phyloP scores from a whole-genome alignment of 768 basidiomycete species.

The Auricularia sp. region DNA sequence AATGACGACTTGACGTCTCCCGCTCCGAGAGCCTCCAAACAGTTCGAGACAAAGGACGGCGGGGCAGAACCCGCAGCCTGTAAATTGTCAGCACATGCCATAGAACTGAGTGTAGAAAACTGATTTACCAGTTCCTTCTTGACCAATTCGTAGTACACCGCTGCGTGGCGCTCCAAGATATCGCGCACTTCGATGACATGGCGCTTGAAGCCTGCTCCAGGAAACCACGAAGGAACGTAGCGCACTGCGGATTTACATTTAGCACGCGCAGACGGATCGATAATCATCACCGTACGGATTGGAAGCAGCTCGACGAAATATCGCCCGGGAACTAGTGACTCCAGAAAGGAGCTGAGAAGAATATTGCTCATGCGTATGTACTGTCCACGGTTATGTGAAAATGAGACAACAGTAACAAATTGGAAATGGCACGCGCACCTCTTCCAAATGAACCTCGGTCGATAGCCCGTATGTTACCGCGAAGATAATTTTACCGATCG shows the following conservation, averaged over 20 bases:
- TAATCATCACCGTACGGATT: background rate
- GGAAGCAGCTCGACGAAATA: background rate
- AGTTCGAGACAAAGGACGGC: background rate
- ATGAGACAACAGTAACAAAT: too few species aligned
- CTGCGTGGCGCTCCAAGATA: background rate
- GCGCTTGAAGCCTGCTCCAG: conserved; percentile 7
- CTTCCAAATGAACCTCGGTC: background rate
- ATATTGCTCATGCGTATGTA: background rate
- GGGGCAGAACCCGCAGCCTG: background rate
- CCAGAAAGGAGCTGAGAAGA: background rate
- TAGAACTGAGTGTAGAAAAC: background rate
- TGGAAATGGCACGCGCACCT: background rate
- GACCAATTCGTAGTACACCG: conserved; percentile 1
- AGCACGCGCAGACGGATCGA: background rate
- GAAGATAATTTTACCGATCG: background rate
- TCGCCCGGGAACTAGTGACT: background rate
- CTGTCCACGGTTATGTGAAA: background rate
- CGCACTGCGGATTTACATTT: conserved; percentile 1
- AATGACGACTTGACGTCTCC: background rate
- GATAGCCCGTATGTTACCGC: background rate
- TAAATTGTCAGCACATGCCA: too few species aligned
- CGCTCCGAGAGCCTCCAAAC: background rate
- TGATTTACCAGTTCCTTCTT: background rate
- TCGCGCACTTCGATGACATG: background rate
- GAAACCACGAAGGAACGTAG: conserved; percentile 10